phyloP scores from a whole-genome alignment of 768 basidiomycete species.

The Glaciozyma martinii region DNA sequence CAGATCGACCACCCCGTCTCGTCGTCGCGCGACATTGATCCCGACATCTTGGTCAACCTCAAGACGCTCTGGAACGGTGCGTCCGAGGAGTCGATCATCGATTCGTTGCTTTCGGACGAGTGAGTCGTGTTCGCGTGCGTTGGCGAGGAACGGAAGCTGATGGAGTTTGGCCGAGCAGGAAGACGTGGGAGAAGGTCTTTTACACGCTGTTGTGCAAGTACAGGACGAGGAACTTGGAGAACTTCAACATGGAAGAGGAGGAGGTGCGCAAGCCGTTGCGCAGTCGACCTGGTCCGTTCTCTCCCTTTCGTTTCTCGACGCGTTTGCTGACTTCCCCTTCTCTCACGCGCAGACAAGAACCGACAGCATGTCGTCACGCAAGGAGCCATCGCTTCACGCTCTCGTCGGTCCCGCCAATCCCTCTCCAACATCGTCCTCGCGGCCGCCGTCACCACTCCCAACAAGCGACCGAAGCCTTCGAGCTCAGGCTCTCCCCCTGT shows the following conservation, averaged over 20 bases:
- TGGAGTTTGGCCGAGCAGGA: conserved; percentile 40
- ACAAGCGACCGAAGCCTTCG: conserved; percentile 15
- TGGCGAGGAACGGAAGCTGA: background rate
- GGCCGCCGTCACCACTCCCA: background rate
- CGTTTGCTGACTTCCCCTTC: too few species aligned
- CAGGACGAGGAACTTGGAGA: conserved; percentile 61
- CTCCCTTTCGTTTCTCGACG: background rate
- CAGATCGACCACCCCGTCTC: conserved; percentile 62
- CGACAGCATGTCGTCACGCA: conserved; percentile 25
- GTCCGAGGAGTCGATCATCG: conserved; percentile 61
- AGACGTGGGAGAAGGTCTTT: conserved; percentile 92
- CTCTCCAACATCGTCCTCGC: conserved; percentile 30
- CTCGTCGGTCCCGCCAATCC: conserved; percentile 29
- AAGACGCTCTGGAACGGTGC: conserved; percentile 81
- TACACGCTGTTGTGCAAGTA: conserved; percentile 85
- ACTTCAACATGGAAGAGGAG: conserved; percentile 59
- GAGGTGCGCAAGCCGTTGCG: conserved; percentile 16
- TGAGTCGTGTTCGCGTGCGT: conserved; percentile 32
- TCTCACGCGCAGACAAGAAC: conserved; percentile 4
- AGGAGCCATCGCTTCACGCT: conserved; percentile 26
- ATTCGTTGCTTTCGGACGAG: conserved; percentile 51
- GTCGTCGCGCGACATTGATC: conserved; percentile 60
- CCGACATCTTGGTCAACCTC: conserved; percentile 80
- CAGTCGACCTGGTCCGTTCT: conserved; percentile 10
- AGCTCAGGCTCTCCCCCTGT: background rate